Base-by-base conservation (phyloP, 202 grass and related monocot genomes). In the Musa balbisiana region DNA sequence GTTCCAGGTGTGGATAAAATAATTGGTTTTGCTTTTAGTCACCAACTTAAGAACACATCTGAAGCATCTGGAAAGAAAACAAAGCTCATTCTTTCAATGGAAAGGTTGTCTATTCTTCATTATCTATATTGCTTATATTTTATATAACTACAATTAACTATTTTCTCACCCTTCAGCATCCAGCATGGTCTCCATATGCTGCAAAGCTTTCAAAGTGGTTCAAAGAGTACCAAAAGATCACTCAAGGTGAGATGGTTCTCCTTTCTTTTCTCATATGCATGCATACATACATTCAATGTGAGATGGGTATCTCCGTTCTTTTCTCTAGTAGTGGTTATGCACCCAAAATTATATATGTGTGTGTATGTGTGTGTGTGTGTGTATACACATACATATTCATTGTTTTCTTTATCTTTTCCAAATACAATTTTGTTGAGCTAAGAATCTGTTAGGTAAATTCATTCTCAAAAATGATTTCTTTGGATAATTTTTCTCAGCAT, bases 1-100 rank as follows among this genome's bases (percentile, higher is more conserved):
- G 23, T 52, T 24, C 5, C 26, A 76, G 74, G 49, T 76, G 58
- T 76, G 55, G 74, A 76, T 58, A 76, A 63, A 63, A 76, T 76
- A 62, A 58, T 63, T 63, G 74, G 74, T 43, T 76, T 76, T 64
- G 74, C 74, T 50, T 55, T 76, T 17, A 76, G 33, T 76, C 74
- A 76, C 23, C 74, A 76, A 29, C 74, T 76, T 49, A 76, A 76
- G 19, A 21, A 76, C 74, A 51, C 49, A 26, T 51, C 64, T 63
- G 74, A 76, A 63, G 74, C 26, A 63, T 76, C 74, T 17, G 22
- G 19, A 2, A 64, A 63, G 56, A 33, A 63, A 60, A 33, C 55
- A 16, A 76, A 76, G 26, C 58, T 76, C 51, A 8, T 76, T 14
- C 29, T 76, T 64, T 63, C 58, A 24, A 64, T 12, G 62, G 74